Evolutionary conservation across 805 yeast species (phyloP), one percentile per base, ranked within the genome.

Genomic region (Lachancea fermentati): DNA sequence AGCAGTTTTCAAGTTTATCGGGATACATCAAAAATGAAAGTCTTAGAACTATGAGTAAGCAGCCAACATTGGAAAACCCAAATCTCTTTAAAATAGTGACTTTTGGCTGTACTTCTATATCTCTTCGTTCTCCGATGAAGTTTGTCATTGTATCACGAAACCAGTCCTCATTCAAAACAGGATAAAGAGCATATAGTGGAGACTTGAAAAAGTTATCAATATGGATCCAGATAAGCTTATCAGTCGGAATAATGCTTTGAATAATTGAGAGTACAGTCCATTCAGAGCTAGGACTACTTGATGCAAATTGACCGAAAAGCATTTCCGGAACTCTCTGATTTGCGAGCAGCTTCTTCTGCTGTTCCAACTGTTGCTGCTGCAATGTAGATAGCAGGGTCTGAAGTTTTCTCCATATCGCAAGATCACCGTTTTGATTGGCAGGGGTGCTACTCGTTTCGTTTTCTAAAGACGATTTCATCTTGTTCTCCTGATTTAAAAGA

Each of bases 61-160:
- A 57, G 1, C 80, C 81, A 18, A 73, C 37, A 7, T 56, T 49
- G 1, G 79, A 77, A 45, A 75, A 67, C 48, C 74, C 79, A 30
- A 72, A 50, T 50, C 73, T 62, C 46, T 62, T 68, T 28, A 64
- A 67, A 12, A 73, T 47, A 22, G 60, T 54, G 8, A 75, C 43
- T 12, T 47, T 47, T 5, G 72, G 49, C 16, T 46, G 51, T 8
- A 34, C 56, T 34, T 72, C 75, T 1, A 58, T 63, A 19, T 46
- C 50, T 1, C 60, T 54, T 29, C 58, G 54, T 2, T 60, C 57
- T 0, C 76, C 75, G 5, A 73, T 44, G 0, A 76, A 52, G 19
- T 52, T 51, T 12, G 55, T 57, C 4, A 72, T 41, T 15, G 62
- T 71, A 2, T 43, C 46, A n/a, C 49, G 46, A 37, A 66, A 67